Evolutionary conservation across 1,139 yeast species (phyloP), one percentile per base, ranked within the genome.

Genomic region (Kodamaea anthophila): DNA sequence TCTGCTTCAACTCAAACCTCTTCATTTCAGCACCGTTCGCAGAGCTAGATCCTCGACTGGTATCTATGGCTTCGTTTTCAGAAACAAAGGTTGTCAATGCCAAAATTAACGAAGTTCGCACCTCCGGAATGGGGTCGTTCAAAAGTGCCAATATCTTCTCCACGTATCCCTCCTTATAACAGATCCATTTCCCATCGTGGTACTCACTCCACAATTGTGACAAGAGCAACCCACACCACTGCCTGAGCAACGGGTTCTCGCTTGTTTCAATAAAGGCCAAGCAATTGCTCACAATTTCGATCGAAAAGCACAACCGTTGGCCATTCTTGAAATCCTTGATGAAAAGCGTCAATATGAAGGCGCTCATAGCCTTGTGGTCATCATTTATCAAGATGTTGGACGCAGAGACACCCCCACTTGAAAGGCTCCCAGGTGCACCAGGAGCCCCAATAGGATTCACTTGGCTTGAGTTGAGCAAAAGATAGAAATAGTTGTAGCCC

Each of bases 321-420:
- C 95, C 96, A 39, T 75, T 73, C 32, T 74, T 73, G 53, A 79
- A 85, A 31, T 83, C 93, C 36, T 82, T 73, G 28, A 86, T 82
- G 55, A 91, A 91, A 35, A 88, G 65, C 0, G 96, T 74, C 28
- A 88, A 62, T 19, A 91, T 85, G 51, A 91, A 85, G 1, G 95
- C 94, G 57, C 96, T 83, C 88, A 91, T 85, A 1, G 97, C 97
- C 50, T 85, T 80, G 52, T 88, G 96, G 42, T 87, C 94, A 43
- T 82, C 87, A 33, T 71, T 74, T 12, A 66, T 60, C 21, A 65
- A 37, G 33, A 64, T 55, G 23, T 55, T 53, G 3, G 49, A 44
- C 4, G 46, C 32, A 9, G 41, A 31, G 11, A 37, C 42, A 8
- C 44, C 40, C 4, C 42, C 41, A 26, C 37, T 37, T 10, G 37